Evolutionary conservation across 768 basidiomycete genomes (phyloP).

Genomic region (Leccinum disarticulatum): DNA sequence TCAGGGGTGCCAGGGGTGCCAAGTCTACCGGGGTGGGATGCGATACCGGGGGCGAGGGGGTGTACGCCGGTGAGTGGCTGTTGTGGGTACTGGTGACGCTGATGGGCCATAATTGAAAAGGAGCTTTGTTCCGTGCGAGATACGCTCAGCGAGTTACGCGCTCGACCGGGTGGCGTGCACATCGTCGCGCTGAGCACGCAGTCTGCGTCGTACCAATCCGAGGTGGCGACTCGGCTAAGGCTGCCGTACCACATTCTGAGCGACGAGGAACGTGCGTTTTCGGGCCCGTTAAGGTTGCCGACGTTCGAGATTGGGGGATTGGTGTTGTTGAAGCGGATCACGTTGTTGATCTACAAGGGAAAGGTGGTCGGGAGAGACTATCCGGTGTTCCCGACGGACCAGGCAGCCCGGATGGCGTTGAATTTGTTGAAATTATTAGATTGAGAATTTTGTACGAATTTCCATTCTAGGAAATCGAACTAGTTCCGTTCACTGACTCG

Average conservation of each 20-base stretch:
- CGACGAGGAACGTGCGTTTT: conserved; percentile 12
- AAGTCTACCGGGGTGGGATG: conserved; percentile 21
- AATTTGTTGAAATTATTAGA: not conserved
- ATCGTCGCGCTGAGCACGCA: conserved; percentile 27
- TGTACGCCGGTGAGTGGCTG: conserved; percentile 21
- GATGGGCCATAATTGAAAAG: conserved; percentile 1
- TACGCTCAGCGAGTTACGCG: conserved; percentile 4
- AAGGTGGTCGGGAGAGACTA: conserved; percentile 18
- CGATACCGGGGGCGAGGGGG: conserved; percentile 24
- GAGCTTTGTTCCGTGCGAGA: conserved; percentile 21
- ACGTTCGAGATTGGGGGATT: conserved; percentile 19
- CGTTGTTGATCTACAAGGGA: conserved; percentile 16
- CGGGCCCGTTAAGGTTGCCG: conserved; percentile 14
- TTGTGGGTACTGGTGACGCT: not conserved
- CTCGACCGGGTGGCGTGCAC: not conserved
- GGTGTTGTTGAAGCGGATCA: conserved; percentile 22
- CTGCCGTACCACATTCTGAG: conserved; percentile 25
- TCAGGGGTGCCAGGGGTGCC: conserved; percentile 17
- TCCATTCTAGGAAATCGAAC: conserved; percentile 6
- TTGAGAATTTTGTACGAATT: not conserved
- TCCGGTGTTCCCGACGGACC: conserved; percentile 24
- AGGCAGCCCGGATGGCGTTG: conserved; percentile 15
- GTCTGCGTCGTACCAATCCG: conserved; percentile 16
- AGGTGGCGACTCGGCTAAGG: conserved; percentile 15
- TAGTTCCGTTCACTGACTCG: not conserved